phyloP scores from a whole-genome alignment of 2,329 filamentous ascomycete genomes.

The Aureobasidium sp. region DNA sequence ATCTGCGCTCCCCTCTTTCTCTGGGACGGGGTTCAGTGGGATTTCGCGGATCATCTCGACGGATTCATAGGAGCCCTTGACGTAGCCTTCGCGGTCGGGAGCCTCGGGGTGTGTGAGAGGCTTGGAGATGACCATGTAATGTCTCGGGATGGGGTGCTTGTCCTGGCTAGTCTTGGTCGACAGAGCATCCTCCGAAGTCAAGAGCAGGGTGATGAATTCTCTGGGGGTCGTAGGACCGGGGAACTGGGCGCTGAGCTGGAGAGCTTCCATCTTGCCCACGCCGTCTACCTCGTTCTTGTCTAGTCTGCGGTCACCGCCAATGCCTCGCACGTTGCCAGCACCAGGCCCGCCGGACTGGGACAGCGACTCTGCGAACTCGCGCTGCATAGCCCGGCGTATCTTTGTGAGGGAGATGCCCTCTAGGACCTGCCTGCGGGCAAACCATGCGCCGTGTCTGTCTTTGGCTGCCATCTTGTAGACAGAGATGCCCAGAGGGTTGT shows the following conservation, averaged over 20 bases:
- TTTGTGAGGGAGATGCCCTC: slow-evolving; percentile 67
- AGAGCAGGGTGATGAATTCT: slow-evolving; percentile 76
- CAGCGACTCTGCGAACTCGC: slow-evolving; percentile 74
- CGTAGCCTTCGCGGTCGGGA: slow-evolving; percentile 62
- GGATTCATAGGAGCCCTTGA: slow-evolving; percentile 82
- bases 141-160: slow-evolving; percentile 46
- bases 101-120: slow-evolving; percentile 73
- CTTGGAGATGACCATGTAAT: slow-evolving; percentile 82
- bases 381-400: slow-evolving; percentile 69
- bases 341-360: slow-evolving; percentile 63
- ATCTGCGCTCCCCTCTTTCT: slow-evolving; percentile 16
- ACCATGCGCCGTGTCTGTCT: slow-evolving; percentile 84
- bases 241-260: slow-evolving; percentile 81
- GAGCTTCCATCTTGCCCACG: slow-evolving; percentile 63
- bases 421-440: slow-evolving; percentile 77
- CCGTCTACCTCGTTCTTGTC: slow-evolving; percentile 56
- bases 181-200: slow-evolving; percentile 56
- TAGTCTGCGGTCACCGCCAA: slow-evolving; percentile 71
- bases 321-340: slow-evolving; percentile 70
- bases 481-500: slow-evolving; percentile 68
- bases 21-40: slow-evolving; percentile 42
- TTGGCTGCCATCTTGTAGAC: slow-evolving; percentile 74
- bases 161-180: slow-evolving; percentile 37
- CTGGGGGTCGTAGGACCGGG: slow-evolving; percentile 80
- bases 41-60: slow-evolving; percentile 87